Base-by-base conservation (phyloP, 768 basidiomycete species). In the Dentipellis sp. region DNA sequence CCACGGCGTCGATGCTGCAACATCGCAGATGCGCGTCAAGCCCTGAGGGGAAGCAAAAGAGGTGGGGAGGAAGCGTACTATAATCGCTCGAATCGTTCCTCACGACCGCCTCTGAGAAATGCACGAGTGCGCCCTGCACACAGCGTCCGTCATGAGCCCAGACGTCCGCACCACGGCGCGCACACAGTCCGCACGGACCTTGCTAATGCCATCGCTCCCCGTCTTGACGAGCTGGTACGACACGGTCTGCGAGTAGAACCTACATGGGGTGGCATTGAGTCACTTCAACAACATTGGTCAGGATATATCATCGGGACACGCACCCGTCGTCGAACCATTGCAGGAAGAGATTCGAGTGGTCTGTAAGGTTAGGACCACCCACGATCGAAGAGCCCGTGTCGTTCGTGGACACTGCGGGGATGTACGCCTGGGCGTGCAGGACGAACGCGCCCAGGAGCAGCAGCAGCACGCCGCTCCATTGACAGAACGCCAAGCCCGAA, bases 1-100 rank as follows among this genome's bases (percentile, higher is more conserved):
- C 92, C 93, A 97, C 3, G 94, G 91, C 0, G 92, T 90, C 5
- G 72, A 75, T 2, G 88, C 86, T 79, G 61, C 23, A 37, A 52
- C 29, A 29, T 8, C 10, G 45, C 19, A 51, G 22, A 19, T 11
- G 42, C 42, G 2, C 22, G 12, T 50, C n/a, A 29, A 7, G 19
- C 55, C 21, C 58, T 23, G n/a, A 17, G 49, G n/a, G 29, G 50
- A 16, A 16, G 11, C 14, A 9, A 11, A 52, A 50, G 17, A 12
- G 47, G 50, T 35, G n/a, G 16, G 7, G 2, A 9, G 56, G 39
- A 7, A 65, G 6, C 81, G 61, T 70, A 72, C 82, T 78, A 45
- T 75, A 78, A 34, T 70, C 66, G 56, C 76, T 73, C 23, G 69
- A 72, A 10, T 75, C 73, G 53, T 69, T 71, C 23, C 0, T 54